A percentile compares a stretch with the other conserved stretches of the same genome.
Conservation (phyloP, 148 eudicot species). For the Pouteria glomerata region DNA sequence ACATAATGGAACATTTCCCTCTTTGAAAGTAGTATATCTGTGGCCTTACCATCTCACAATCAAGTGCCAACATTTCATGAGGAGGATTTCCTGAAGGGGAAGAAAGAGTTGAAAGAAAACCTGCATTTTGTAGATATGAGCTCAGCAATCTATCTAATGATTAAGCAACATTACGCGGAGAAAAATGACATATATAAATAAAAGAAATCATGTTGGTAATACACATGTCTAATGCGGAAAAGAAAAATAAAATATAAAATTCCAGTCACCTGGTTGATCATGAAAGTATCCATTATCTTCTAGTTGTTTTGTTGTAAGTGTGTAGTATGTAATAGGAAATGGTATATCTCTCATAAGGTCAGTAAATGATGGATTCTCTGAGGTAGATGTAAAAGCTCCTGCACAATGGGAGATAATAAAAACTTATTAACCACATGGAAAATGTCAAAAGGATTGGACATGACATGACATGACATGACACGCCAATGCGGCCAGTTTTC, state of each 20-base stretch:
- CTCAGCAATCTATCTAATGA: not conserved
- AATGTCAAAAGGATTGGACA: not conserved
- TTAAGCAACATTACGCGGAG: not conserved
- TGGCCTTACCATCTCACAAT: conserved; percentile 80
- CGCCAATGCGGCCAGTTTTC: not conserved
- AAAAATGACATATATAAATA: not conserved
- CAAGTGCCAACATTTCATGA: conserved; percentile 65
- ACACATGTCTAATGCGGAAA: not conserved
- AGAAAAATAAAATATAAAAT: not conserved
- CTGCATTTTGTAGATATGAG: conserved; percentile 33
- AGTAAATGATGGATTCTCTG: conserved; percentile 21
- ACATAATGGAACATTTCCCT: not conserved
- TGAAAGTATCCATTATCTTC: conserved; percentile 81
- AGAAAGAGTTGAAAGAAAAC: conserved; percentile 63
- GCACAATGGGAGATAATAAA: conserved; percentile 19
- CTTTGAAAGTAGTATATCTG: not conserved
- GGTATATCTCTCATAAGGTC: conserved; percentile 56
- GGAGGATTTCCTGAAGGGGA: conserved; percentile 52
- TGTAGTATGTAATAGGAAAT: conserved; percentile 77
- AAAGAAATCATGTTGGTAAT: not conserved
- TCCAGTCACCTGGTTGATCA: conserved; percentile 54
- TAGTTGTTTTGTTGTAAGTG: conserved; percentile 69
- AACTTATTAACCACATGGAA: not conserved
- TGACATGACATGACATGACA: not conserved
- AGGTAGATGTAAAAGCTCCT: conserved; percentile 29